Base-by-base conservation (phyloP, 352 stramenopile genomes). In the Globisporangium ultimum region DNA sequence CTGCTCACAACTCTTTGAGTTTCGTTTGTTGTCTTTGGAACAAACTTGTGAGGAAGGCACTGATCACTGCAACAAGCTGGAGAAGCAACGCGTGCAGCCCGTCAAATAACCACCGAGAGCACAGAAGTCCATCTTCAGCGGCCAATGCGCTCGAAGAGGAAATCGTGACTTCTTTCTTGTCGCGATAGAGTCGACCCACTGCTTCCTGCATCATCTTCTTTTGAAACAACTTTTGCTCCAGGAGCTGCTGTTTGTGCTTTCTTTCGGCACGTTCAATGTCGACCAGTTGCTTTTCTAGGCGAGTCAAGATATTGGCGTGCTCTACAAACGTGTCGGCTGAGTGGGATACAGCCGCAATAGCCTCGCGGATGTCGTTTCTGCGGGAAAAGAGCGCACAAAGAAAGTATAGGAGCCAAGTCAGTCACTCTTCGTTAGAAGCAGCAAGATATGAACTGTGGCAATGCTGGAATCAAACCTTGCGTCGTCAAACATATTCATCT, bases 141-240 rank as follows among this genome's bases (percentile, higher is more conserved):
- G 24, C 17, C 11, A 2, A 34, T 22, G 14, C 51, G 50, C 13
- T 58, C 48, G 47, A 14, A 8, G 3, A 9, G 28, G 24, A 32
- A 10, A 24, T 40, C 21, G 50, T 22, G 18, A 76, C 55, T 58
- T 73, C 63, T 50, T 67, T 67, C 46, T 93, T 94, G 65, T 94
- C 84, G 9, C 68, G 49, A 59, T 94, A 94, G 5, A 94, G 68
- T 18, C 66, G 74, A 3, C 84, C 84, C 1, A 91, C 78, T 5
- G 78, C 79, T 22, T 88, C 66, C 7, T 63, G 61, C 80, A 94
- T 91, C 84, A 94, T 94, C 43, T 86, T 84, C 58, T 76, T 76
- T 28, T 92, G 69, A 49, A 92, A 92, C 11, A 65, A 28, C 43
- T 66, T 80, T 47, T 88, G 72, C 24, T 80, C 48, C 8, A 72